Conservation (phyloP, 202 grass and related monocot species). For the Setaria viridis region DNA sequence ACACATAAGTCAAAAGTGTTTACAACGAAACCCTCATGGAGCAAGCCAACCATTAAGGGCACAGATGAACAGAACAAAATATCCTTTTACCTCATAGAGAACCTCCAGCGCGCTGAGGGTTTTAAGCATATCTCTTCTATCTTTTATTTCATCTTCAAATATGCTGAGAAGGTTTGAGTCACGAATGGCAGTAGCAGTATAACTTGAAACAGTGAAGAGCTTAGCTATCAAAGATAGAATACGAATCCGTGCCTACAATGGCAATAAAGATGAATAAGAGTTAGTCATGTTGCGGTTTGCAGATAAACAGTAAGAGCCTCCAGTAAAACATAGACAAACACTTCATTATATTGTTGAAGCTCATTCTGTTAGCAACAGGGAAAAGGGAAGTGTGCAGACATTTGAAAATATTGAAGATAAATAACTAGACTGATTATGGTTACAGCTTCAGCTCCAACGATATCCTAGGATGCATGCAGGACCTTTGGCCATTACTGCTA, state of each 20-base stretch:
- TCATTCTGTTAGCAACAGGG: slow-evolving; percentile 2
- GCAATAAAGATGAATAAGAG: slow-evolving; percentile 30
- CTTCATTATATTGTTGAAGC: background rate
- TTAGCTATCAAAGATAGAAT: slow-evolving; percentile 88
- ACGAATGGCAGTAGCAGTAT: slow-evolving; percentile 63
- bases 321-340: slow-evolving; percentile 10
- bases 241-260: slow-evolving; percentile 68
- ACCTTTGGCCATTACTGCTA: background rate
- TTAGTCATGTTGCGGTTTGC: slow-evolving; percentile 1
- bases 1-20: slow-evolving; percentile 16
- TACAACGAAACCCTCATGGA: background rate
- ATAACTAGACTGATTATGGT: background rate
- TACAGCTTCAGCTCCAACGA: background rate
- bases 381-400: background rate
- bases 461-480: slow-evolving; percentile 5
- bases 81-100: slow-evolving; percentile 76
- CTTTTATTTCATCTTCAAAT: slow-evolving; percentile 88
- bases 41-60: slow-evolving; percentile 24
- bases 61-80: slow-evolving; percentile 17
- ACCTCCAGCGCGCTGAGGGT: slow-evolving; percentile 83
- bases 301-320: slow-evolving; percentile 2
- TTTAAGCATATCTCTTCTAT: slow-evolving; percentile 73
- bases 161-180: slow-evolving; percentile 77
- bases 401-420: slow-evolving; percentile 5
- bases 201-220: slow-evolving; percentile 73